Conservation (phyloP, 305 asterid species). For the Fraxinus sp. region DNA sequence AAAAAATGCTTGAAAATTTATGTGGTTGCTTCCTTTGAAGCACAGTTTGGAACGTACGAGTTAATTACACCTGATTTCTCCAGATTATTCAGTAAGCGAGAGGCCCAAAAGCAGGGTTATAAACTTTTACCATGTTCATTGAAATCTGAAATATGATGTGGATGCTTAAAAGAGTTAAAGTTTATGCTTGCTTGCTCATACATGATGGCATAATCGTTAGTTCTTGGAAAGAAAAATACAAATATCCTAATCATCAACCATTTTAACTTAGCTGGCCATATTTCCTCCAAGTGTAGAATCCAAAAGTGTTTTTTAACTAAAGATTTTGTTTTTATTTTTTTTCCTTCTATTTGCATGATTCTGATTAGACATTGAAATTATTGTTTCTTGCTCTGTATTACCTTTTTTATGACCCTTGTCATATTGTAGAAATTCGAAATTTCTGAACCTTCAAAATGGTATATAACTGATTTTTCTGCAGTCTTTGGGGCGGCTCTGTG, state of each 20-base stretch:
- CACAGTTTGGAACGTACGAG: background rate
- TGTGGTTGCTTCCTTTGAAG: background rate
- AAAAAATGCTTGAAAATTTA: background rate
- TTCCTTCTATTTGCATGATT: background rate
- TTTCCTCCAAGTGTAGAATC: background rate
- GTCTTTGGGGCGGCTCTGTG: conserved; percentile 99
- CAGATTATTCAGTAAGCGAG: background rate
- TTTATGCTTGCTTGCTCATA: background rate
- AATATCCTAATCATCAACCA: background rate
- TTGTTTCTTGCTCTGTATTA: background rate
- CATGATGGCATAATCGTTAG: background rate
- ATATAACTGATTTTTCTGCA: conserved; percentile 30
- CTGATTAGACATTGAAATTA: conserved; percentile 1
- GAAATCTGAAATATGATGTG: background rate
- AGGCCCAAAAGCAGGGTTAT: background rate
- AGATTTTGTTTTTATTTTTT: background rate
- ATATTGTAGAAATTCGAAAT: background rate
- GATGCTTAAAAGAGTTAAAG: background rate
- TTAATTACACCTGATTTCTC: background rate
- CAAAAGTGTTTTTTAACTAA: background rate
- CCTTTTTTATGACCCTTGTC: conserved; percentile 6
- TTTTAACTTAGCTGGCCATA: background rate
- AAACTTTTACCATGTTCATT: background rate
- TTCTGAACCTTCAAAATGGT: background rate
- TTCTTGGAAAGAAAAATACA: background rate